These are phyloP conservation scores for Saturnispora diversa DNA, from an alignment of 805 yeast genomes.

Conservation along the genomic window DNA sequence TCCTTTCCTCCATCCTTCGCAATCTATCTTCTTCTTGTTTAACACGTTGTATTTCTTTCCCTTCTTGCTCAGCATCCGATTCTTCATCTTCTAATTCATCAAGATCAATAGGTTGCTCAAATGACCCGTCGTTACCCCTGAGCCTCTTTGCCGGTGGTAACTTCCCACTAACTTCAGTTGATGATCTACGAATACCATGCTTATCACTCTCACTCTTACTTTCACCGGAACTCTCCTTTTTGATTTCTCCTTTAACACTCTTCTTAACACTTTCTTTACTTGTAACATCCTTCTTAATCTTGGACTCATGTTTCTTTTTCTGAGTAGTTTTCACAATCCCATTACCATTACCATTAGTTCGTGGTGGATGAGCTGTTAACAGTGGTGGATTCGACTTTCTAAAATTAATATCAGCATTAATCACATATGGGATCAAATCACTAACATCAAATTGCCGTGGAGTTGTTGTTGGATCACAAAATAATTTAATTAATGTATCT, in stretches of 20 bases:
- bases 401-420: constrained; percentile 17
- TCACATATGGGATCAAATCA: constrained; percentile 23
- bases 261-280: background rate
- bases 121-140: constrained; percentile 4
- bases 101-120: constrained; percentile 11
- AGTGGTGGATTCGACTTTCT: background rate
- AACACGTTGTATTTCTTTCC: background rate
- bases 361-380: background rate
- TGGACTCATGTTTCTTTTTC: background rate
- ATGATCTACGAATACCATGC: too few species aligned
- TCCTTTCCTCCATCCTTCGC: background rate
- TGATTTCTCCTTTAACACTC: background rate
- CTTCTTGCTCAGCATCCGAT: background rate
- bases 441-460: constrained; percentile 25
- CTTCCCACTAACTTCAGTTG: too few species aligned
- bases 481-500: constrained; percentile 14
- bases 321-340: background rate
- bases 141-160: constrained; percentile 3
- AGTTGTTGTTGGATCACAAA: constrained; percentile 19
- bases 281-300: background rate
- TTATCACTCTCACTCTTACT: background rate
- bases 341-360: background rate
- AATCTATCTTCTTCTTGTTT: background rate
- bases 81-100: constrained; percentile 14
- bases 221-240: background rate